Evolutionary conservation across 768 basidiomycete species (phyloP).

Genomic region (Suillus decipiens): DNA sequence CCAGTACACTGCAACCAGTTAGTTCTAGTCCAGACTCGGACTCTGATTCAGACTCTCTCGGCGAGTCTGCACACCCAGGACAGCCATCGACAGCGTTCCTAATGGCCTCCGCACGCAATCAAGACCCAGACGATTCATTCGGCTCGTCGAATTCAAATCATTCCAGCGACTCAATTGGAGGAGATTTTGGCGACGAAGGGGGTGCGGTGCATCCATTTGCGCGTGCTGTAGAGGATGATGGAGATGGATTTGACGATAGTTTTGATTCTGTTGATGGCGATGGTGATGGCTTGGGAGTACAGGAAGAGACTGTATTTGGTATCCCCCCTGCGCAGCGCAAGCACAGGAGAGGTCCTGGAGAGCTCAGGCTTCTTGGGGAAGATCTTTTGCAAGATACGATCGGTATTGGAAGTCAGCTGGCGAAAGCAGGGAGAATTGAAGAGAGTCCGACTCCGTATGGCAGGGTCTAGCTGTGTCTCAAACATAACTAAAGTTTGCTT

Average conservation of each 20-base stretch:
- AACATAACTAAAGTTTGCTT: not conserved
- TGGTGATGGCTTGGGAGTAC: conserved; percentile 32
- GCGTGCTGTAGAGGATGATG: conserved; percentile 31
- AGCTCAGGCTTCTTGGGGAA: conserved; percentile 61
- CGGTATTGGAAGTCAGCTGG: conserved; percentile 56
- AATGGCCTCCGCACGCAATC: conserved; percentile 48
- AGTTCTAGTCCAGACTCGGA: conserved; percentile 39
- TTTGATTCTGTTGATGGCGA: conserved; percentile 51
- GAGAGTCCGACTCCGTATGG: conserved; percentile 66
- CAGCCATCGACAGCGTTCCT: conserved; percentile 75
- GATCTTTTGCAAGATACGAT: conserved; percentile 65
- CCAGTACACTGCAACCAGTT: conserved; percentile 18
- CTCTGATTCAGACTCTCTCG: conserved; percentile 63
- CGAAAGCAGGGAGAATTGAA: conserved; percentile 48
- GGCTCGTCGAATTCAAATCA: conserved; percentile 57
- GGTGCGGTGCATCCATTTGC: conserved; percentile 64
- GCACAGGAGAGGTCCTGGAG: conserved; percentile 26
- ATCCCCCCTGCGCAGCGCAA: conserved; percentile 55
- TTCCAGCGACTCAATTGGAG: conserved; percentile 57
- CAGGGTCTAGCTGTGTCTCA: conserved; percentile 1
- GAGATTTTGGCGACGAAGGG: conserved; percentile 35
- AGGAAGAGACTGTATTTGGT: conserved; percentile 74
- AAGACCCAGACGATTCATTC: conserved; percentile 36
- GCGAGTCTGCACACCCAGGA: conserved; percentile 54
- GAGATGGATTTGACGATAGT: conserved; percentile 52